Base-by-base conservation (phyloP, 352 stramenopile species). In the Thalassiosira hispida region DNA sequence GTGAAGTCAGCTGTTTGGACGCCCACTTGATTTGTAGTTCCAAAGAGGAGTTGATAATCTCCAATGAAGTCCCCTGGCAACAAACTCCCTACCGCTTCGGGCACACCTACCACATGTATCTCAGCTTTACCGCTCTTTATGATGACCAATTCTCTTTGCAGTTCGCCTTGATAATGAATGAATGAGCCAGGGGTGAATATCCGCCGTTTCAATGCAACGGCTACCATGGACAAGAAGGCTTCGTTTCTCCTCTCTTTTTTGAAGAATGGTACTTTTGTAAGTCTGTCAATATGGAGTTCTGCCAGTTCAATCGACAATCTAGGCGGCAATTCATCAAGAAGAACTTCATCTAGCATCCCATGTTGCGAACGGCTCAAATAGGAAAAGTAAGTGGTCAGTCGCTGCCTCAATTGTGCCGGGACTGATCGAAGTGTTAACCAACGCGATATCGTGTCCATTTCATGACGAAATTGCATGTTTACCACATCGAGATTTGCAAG, bases 401-500 rank as follows among this genome's bases (percentile, higher is more conserved):
- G 72, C 40, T 81, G 63, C 20, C 55, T 68, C 33, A 90, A 64
- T 33, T 64, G 47, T 33, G 63, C 70, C 20, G 84, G 81, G 14
- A 86, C 52, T 42, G 73, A 80, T 22, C 81, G 67, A 2, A 79
- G 62, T 18, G 73, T 47, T 47, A 91, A 71, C 73, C 79, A 88
- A 42, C 52, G 61, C 8, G 57, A 61, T 60, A 91, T 73, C 6
- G 62, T 73, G 29, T 87, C 72, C 69, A 89, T 86, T 73, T 91
- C 84, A 60, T 89, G 79, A 46, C 71, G 59, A 71, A 85, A 86
- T 29, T 83, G 62, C 81, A 82, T 86, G 35, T 80, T 77, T 0
- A 89, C 73, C 22, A 91, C 84, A 60, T 91, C 79, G 20, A 87
- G 53, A 71, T 91, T 91, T 6, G 81, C 63, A 27, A 91, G 57